These are phyloP conservation scores for Solanum medicagineum DNA, from an alignment of 257 asterid genomes.

Conservation along the genomic window DNA sequence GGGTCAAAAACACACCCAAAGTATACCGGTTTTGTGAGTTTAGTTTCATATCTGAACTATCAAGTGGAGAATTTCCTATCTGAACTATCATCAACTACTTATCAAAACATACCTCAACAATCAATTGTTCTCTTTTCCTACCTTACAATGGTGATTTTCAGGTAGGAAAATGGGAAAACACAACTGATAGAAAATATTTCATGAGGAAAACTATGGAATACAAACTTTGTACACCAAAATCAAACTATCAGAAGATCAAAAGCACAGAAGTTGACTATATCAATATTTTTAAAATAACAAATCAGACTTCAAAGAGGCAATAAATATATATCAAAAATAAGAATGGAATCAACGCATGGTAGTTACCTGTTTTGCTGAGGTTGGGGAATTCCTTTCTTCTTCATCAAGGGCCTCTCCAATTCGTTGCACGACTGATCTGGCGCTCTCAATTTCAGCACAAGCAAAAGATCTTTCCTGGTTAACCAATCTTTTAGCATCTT, in stretches of 20 bases:
- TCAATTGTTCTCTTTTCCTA: neutral
- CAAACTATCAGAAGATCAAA: neutral
- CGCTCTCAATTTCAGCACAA: conserved; percentile 98
- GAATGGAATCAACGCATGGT: neutral
- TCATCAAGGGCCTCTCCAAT: conserved; percentile 94
- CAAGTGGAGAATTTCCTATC: neutral
- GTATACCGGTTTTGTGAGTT: neutral
- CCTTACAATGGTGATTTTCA: neutral
- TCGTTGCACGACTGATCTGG: conserved; percentile 89
- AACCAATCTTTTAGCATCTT: conserved; percentile 90
- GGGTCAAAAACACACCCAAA: neutral
- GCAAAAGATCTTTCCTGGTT: conserved; percentile 98
- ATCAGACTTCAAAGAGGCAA: neutral
- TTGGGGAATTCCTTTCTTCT: conserved; percentile 58
- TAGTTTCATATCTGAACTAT: neutral
- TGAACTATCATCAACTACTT: neutral
- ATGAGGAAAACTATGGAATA: neutral
- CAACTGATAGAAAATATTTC: neutral
- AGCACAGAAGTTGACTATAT: neutral
- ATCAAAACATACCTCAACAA: neutral
- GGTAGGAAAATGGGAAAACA: neutral
- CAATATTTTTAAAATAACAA: neutral
- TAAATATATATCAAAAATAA: neutral
- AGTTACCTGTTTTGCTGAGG: conserved; percentile 52
- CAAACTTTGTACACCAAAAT: neutral